phyloP scores from a whole-genome alignment of 2,329 filamentous ascomycete species.

The Fusarium sp. region DNA sequence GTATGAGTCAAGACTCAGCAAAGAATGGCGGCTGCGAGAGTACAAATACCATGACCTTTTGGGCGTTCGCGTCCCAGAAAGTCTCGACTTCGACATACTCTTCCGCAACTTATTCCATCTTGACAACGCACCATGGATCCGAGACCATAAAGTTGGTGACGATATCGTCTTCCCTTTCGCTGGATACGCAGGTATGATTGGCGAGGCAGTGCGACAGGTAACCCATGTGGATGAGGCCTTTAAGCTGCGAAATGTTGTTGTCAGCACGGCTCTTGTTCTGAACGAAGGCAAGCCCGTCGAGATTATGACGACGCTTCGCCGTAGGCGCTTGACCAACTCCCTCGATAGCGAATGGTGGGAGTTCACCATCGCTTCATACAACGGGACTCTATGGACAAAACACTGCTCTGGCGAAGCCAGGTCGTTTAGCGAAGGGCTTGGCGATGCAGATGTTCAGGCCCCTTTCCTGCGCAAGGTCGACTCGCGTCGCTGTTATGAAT shows the following conservation, averaged over 20 bases:
- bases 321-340: conserved; percentile 8
- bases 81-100: background rate
- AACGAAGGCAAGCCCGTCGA: conserved; percentile 8
- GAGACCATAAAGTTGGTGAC: conserved; percentile 9
- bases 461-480: conserved; percentile 3
- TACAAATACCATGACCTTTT: conserved; percentile 1
- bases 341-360: conserved; percentile 19
- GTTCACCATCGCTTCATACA: conserved; percentile 4
- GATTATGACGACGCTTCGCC: conserved; percentile 6
- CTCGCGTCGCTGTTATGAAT: conserved; percentile 8
- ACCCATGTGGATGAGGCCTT: conserved; percentile 5
- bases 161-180: conserved; percentile 9
- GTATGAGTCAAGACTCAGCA: conserved; percentile 8
- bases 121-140: conserved; percentile 6
- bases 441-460: rapidly evolving
- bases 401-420: conserved; percentile 12
- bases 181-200: conserved; percentile 11
- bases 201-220: conserved; percentile 7
- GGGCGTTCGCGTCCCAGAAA: conserved; percentile 3
- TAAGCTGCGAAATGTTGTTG: conserved; percentile 4
- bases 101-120: conserved; percentile 13
- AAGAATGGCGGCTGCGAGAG: background rate
- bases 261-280: conserved; percentile 6
- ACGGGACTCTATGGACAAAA: conserved; percentile 6
- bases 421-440: background rate